phyloP scores from a whole-genome alignment of 1,139 yeast species.

The Taphrina betulina region DNA sequence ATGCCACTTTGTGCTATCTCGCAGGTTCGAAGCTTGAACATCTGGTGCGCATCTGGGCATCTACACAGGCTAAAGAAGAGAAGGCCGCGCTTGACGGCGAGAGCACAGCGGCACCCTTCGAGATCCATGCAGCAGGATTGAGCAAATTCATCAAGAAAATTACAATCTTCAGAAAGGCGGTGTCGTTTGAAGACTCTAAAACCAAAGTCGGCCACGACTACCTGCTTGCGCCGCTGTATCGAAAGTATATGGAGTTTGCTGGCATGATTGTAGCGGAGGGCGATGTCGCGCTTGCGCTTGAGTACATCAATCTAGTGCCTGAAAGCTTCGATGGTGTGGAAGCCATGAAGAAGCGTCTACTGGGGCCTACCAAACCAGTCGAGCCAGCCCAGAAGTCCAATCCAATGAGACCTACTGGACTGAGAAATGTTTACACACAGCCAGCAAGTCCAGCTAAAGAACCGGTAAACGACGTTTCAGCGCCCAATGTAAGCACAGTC shows the following conservation, averaged over 20 bases:
- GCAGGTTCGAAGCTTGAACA: conserved; percentile 81
- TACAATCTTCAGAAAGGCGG: conserved; percentile 65
- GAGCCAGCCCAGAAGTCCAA: conserved; percentile 7
- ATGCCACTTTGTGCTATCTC: conserved; percentile 74
- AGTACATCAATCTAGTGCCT: conserved; percentile 69
- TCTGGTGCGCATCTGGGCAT: conserved; percentile 77
- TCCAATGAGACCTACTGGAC: neutral
- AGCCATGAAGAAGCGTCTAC: conserved; percentile 74
- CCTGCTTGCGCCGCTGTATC: conserved; percentile 55
- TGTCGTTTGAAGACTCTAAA: conserved; percentile 44
- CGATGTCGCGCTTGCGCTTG: conserved; percentile 74
- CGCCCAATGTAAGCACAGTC: neutral
- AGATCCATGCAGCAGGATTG: conserved; percentile 80
- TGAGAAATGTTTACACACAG: conserved; percentile 1
- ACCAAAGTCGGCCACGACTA: conserved; percentile 44
- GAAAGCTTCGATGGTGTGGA: conserved; percentile 58
- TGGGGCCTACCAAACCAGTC: conserved; percentile 48
- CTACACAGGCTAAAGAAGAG: conserved; percentile 58
- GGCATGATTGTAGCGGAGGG: conserved; percentile 79
- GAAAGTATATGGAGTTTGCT: conserved; percentile 72
- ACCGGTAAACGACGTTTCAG: neutral
- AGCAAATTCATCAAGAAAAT: conserved; percentile 81
- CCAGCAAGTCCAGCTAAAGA: neutral
- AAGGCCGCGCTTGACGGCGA: conserved; percentile 44
- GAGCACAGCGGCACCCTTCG: conserved; percentile 57